phyloP scores from a whole-genome alignment of 768 basidiomycete genomes.

The Fomitopsis pulvina region DNA sequence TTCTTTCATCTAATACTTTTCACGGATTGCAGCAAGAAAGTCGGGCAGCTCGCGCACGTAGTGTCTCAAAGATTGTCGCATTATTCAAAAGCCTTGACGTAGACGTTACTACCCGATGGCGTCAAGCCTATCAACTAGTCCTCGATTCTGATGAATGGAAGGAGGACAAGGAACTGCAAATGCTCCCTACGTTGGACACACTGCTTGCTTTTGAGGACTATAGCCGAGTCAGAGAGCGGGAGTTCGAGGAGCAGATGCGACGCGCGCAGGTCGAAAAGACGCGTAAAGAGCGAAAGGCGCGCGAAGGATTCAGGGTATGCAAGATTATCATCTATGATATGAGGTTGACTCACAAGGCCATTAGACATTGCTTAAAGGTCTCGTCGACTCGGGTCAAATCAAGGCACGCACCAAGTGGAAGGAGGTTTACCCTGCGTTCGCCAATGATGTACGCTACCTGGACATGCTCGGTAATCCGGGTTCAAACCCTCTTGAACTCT shows the following conservation, averaged over 20 bases:
- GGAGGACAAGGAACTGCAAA: constrained; percentile 67
- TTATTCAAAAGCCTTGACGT: constrained; percentile 86
- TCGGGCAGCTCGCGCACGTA: constrained; percentile 67
- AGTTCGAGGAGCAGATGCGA: constrained; percentile 84
- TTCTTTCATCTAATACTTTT: background rate
- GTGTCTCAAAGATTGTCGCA: constrained; percentile 74
- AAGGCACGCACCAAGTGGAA: constrained; percentile 90
- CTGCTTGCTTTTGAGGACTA: constrained; percentile 93
- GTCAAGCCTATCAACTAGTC: constrained; percentile 73
- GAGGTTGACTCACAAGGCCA: constrained; percentile 1
- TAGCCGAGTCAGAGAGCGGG: constrained; percentile 81
- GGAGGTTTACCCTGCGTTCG: constrained; percentile 72
- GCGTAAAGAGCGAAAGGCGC: constrained; percentile 78
- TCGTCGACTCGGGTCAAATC: constrained; percentile 62
- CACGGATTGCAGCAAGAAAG: constrained; percentile 57
- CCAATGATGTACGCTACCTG: constrained; percentile 76
- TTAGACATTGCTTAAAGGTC: constrained; percentile 64
- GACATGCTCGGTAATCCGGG: constrained; percentile 89
- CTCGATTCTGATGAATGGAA: constrained; percentile 75
- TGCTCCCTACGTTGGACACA: constrained; percentile 86
- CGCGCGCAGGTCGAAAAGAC: constrained; percentile 77
- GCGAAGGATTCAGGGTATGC: constrained; percentile 82
- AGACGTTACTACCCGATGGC: constrained; percentile 92
- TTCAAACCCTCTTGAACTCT: constrained; percentile 91
- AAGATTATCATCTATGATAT: background rate